Percentiles rank a stretch among this genome's conserved stretches.
phyloP scores from a whole-genome alignment of 768 basidiomycete genomes.

The Rhizopogon vulgaris region DNA sequence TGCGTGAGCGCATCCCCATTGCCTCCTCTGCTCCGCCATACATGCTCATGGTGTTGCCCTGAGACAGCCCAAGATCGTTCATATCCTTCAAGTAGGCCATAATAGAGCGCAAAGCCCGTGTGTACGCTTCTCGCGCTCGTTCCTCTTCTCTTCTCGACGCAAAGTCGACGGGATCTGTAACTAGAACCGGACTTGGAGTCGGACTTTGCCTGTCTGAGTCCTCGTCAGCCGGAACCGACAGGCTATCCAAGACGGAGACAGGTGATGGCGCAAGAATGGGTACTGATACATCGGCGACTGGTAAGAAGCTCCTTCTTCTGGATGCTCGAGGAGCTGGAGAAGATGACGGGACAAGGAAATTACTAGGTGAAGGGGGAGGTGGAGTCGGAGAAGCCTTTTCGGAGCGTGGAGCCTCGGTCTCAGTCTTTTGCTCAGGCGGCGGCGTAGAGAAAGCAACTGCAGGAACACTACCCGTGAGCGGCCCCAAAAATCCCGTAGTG shows the following conservation, averaged over 20 bases:
- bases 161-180: constrained; percentile 37
- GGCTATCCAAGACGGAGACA: constrained; percentile 50
- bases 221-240: constrained; percentile 37
- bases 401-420: constrained; percentile 15
- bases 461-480: constrained; percentile 32
- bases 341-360: constrained; percentile 35
- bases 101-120: constrained; percentile 78
- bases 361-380: constrained; percentile 9
- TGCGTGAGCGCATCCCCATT: constrained; percentile 42
- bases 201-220: constrained; percentile 23
- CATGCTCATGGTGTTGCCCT: constrained; percentile 48
- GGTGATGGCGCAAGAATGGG: constrained; percentile 61
- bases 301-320: constrained; percentile 86
- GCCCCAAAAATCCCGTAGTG: constrained; percentile 57
- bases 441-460: constrained; percentile 20
- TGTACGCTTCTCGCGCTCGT: constrained; percentile 62
- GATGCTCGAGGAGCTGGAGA: constrained; percentile 42
- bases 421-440: constrained; percentile 12
- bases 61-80: constrained; percentile 79
- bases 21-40: constrained; percentile 49
- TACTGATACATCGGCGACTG: constrained; percentile 63
- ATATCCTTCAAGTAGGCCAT: constrained; percentile 97
- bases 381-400: constrained; percentile 2
- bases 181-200: constrained; percentile 40
- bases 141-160: constrained; percentile 62